Conservation (phyloP, 495 filamentous ascomycete genomes). For the Lasiosphaeria miniovina region DNA sequence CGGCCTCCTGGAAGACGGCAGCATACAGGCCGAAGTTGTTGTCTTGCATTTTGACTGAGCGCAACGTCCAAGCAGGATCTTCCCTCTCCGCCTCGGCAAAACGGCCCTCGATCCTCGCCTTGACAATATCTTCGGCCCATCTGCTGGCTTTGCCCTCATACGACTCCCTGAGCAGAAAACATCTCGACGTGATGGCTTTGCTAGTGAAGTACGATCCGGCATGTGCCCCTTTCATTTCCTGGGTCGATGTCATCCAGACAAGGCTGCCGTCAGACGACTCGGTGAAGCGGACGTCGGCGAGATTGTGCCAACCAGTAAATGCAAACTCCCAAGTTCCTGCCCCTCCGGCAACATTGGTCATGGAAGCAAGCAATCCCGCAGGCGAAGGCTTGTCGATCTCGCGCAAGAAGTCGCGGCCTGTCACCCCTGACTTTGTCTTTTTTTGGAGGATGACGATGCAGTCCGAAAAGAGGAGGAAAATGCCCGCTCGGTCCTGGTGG, state of each 20-base stretch:
- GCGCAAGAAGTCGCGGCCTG: slow-evolving; percentile 73
- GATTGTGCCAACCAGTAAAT: slow-evolving; percentile 67
- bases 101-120: slow-evolving; percentile 80
- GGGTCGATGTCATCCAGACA: slow-evolving; percentile 66
- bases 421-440: slow-evolving; percentile 53
- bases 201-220: slow-evolving; percentile 46
- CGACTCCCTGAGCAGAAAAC: slow-evolving; percentile 63
- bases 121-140: slow-evolving; percentile 80
- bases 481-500: slow-evolving; percentile 51
- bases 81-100: slow-evolving; percentile 78
- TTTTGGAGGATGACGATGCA: slow-evolving; percentile 74
- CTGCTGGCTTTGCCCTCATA: slow-evolving; percentile 78
- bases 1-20: slow-evolving; percentile 71
- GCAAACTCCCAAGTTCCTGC: slow-evolving; percentile 59
- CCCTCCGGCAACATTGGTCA: slow-evolving; percentile 53
- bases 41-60: slow-evolving; percentile 57
- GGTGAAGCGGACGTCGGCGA: slow-evolving; percentile 70
- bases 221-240: slow-evolving; percentile 52
- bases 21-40: slow-evolving; percentile 66
- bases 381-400: slow-evolving; percentile 76
- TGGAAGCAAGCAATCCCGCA: slow-evolving; percentile 51
- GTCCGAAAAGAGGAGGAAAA: slow-evolving; percentile 84
- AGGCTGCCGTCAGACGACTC: slow-evolving; percentile 71
- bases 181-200: slow-evolving; percentile 51
- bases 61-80: slow-evolving; percentile 72